Conservation (phyloP, 78 protist genomes). For the Trichosphaerium sp. region DNA sequence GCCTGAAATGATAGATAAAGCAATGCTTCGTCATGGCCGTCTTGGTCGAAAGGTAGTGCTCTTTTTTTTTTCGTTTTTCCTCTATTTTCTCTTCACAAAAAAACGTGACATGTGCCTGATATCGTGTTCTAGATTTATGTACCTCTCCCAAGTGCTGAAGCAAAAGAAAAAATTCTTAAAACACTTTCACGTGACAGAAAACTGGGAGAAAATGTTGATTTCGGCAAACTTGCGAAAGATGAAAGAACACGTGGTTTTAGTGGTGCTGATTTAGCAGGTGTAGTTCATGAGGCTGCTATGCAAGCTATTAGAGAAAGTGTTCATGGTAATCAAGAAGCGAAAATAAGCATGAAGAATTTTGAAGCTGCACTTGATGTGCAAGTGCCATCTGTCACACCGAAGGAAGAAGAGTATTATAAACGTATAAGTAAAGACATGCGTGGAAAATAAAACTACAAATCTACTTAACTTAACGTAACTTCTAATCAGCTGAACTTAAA, state of each 20-base stretch:
- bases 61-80: conserved; percentile 89
- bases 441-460: too few species aligned
- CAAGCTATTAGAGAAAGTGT: conserved; percentile 21
- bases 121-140: conserved; percentile 19
- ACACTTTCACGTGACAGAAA: conserved; percentile 1
- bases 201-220: neutral
- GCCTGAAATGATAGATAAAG: conserved; percentile 89
- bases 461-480: too few species aligned
- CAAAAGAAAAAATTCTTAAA: neutral
- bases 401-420: too few species aligned
- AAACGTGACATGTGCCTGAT: conserved; percentile 29
- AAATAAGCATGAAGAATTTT: too few species aligned
- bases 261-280: conserved; percentile 67
- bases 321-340: too few species aligned
- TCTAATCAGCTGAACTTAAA: too few species aligned
- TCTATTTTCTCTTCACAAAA: conserved; percentile 80
- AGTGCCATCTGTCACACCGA: too few species aligned
- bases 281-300: conserved; percentile 62
- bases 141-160: conserved; percentile 4
- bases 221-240: conserved; percentile 20
- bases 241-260: conserved; percentile 35
- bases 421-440: too few species aligned
- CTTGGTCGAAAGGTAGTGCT: conserved; percentile 89
- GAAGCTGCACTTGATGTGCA: too few species aligned
- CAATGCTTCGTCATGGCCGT: conserved; percentile 98